These are phyloP conservation scores for Nemania sp. DNA, from an alignment of 2,329 filamentous ascomycete genomes.

Conservation along the genomic window DNA sequence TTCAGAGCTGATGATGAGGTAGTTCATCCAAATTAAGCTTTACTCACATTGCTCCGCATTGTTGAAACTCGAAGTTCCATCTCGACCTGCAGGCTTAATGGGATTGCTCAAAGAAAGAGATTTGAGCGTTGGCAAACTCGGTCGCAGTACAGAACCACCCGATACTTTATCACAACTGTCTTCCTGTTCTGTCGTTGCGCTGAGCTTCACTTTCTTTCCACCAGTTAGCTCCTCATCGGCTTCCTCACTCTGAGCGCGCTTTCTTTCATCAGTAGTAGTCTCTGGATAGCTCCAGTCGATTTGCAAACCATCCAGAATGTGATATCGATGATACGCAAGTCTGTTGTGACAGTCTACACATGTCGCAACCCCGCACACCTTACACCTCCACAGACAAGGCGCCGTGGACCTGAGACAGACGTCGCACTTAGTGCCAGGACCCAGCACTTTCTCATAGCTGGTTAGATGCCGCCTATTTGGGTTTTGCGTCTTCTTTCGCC, in stretches of 20 bases:
- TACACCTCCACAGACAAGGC: constrained; percentile 25
- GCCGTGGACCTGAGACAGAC: constrained; percentile 10
- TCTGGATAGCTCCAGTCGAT: constrained; percentile 19
- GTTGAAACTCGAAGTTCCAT: no score
- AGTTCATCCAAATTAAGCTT: no score
- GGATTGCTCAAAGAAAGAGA: no score
- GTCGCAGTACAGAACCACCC: neutral
- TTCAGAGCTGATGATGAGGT: no score
- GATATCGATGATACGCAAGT: constrained; percentile 21
- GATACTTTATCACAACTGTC: neutral
- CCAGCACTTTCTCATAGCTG: constrained; percentile 7
- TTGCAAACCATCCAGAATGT: constrained; percentile 13
- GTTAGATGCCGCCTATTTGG: no score
- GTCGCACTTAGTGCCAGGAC: constrained; percentile 14
- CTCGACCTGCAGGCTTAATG: no score
- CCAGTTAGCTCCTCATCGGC: neutral
- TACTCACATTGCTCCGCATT: no score
- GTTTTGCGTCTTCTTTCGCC: no score
- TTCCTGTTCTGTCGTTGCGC: no score
- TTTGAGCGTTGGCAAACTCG: neutral
- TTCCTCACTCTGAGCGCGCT: neutral
- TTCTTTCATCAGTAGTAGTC: neutral
- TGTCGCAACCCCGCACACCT: constrained; percentile 22
- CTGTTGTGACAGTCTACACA: constrained; percentile 23
- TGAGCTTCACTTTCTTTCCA: neutral